Percentiles rank a stretch among this genome's conserved stretches.
Evolutionary conservation across 345 rosid genomes (phyloP).

Genomic region (Rhizophora apiculata): DNA sequence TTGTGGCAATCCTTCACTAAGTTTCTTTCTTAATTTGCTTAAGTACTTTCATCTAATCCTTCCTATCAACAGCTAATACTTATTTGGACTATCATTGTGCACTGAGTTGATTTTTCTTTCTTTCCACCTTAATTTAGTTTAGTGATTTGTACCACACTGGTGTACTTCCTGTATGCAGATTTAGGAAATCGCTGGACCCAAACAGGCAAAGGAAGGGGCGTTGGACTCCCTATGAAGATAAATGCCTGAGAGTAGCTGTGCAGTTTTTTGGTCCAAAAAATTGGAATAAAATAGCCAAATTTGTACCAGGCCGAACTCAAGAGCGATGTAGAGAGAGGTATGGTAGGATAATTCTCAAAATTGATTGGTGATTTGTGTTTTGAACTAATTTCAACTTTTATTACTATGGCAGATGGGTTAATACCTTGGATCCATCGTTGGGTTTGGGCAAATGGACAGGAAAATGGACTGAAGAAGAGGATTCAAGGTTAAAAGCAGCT

Average conservation of each 20-base stretch:
- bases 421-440: conserved; percentile 70
- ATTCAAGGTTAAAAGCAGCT: conserved; percentile 58
- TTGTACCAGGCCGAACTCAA: conserved; percentile 80
- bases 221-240: conserved; percentile 66
- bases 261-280: conserved; percentile 74
- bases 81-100: no score
- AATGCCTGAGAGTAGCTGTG: conserved; percentile 71
- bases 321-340: conserved; percentile 88
- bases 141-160: not conserved
- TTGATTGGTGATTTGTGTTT: conserved; percentile 11
- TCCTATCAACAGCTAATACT: no score
- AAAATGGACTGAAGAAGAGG: conserved; percentile 79
- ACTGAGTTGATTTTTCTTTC: no score
- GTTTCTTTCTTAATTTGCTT: no score
- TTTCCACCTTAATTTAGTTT: not conserved
- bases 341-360: not conserved
- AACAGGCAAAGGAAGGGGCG: conserved; percentile 49
- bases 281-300: conserved; percentile 74
- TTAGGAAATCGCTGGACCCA: conserved; percentile 74
- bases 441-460: conserved; percentile 59
- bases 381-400: conserved; percentile 9
- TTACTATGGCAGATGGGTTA: conserved; percentile 63
- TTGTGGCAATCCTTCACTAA: no score
- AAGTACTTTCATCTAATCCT: no score
- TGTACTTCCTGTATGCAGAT: conserved; percentile 39